Percentiles rank a stretch among this genome's conserved stretches.
Conservation (phyloP, 768 basidiomycete species). For the Boletus sp. region DNA sequence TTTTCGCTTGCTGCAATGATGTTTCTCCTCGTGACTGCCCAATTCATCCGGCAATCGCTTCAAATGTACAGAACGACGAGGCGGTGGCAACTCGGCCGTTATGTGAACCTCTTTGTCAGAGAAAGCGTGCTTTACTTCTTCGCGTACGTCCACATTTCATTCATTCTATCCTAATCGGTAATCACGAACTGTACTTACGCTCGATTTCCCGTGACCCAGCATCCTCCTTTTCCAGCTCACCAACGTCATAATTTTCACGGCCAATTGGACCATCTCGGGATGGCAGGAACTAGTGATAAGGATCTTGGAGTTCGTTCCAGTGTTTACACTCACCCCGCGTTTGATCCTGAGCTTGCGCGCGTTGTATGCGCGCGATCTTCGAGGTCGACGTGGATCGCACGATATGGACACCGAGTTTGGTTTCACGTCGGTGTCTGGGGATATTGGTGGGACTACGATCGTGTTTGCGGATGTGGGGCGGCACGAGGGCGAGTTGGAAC, state of each 20-base stretch:
- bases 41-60: neutral
- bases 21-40: neutral
- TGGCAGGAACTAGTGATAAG: neutral
- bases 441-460: neutral
- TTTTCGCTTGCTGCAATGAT: neutral
- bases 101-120: neutral
- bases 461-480: neutral
- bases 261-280: neutral
- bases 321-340: constrained; percentile 6
- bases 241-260: neutral
- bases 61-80: neutral
- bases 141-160: constrained; percentile 2
- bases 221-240: neutral
- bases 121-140: neutral
- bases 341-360: constrained; percentile 6
- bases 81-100: neutral
- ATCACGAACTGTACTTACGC: neutral
- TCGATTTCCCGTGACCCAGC: neutral
- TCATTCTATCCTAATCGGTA: neutral
- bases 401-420: neutral
- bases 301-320: neutral
- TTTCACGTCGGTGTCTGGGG: neutral
- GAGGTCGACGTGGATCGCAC: too few species aligned
- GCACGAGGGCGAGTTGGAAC: neutral
- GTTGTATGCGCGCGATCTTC: constrained; percentile 1